A percentile compares a stretch with the other conserved stretches of the same genome.
Conservation (phyloP, 768 basidiomycete species). For the Hirschioporus abietinus region DNA sequence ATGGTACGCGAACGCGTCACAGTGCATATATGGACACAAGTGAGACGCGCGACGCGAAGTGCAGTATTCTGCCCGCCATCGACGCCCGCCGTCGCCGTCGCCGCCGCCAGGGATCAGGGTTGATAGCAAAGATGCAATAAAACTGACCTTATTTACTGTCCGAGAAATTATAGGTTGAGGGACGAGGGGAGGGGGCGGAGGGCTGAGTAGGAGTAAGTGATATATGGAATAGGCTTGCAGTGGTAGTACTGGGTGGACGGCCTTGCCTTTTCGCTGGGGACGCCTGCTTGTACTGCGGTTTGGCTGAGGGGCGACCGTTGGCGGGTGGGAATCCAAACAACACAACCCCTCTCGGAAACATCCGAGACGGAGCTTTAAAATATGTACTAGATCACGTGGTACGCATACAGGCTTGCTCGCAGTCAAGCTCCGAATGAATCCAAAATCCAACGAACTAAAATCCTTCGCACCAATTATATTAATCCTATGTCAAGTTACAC, state of each 20-base stretch:
- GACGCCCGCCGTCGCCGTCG: neutral
- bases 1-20: neutral
- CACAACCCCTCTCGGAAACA: neutral
- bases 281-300: neutral
- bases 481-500: neutral
- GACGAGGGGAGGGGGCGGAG: neutral
- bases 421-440: too few species aligned
- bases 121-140: neutral
- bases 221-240: neutral
- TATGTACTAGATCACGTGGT: neutral
- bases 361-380: neutral
- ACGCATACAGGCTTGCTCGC: neutral
- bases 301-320: neutral
- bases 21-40: neutral
- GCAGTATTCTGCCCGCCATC: neutral
- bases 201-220: neutral
- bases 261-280: constrained; percentile 1
- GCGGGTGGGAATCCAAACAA: neutral
- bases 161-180: neutral
- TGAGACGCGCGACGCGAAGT: neutral
- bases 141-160: neutral
- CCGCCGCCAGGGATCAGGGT: neutral
- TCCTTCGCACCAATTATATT: neutral
- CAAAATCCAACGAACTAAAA: too few species aligned
- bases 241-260: neutral